A percentile compares a stretch with the other conserved stretches of the same genome.
Evolutionary conservation across 768 basidiomycete species (phyloP).

Genomic region (Trametes punicea): DNA sequence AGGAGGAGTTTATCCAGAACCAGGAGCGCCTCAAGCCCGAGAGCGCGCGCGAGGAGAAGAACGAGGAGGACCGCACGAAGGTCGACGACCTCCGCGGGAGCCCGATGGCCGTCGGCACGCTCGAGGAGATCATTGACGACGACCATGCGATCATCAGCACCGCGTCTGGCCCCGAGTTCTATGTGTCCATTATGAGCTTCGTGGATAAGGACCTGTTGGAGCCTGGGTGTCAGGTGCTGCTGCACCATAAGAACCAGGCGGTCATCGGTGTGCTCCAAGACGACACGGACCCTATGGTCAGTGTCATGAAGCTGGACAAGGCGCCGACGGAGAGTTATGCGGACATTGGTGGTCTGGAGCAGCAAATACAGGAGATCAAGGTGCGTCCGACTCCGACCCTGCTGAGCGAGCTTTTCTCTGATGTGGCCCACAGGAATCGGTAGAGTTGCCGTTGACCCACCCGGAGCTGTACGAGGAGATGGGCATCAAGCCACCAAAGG

Average conservation of each 20-base stretch:
- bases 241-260: slow-evolving; percentile 94
- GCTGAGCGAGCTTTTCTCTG: background rate
- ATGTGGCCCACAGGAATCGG: slow-evolving; percentile 70
- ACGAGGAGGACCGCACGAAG: slow-evolving; percentile 89
- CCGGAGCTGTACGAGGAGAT: slow-evolving; percentile 99
- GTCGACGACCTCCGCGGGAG: slow-evolving; percentile 94
- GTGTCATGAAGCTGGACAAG: slow-evolving; percentile 98
- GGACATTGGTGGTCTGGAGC: slow-evolving; percentile 95
- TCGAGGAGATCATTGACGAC: slow-evolving; percentile 98
- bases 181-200: slow-evolving; percentile 96
- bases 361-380: slow-evolving; percentile 99
- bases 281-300: slow-evolving; percentile 93
- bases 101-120: slow-evolving; percentile 96
- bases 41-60: slow-evolving; percentile 87
- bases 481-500: slow-evolving; percentile 99
- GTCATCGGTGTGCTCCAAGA: slow-evolving; percentile 96
- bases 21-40: slow-evolving; percentile 90
- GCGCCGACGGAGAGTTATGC: slow-evolving; percentile 99
- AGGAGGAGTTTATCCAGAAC: slow-evolving; percentile 92
- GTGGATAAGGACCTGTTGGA: slow-evolving; percentile 98
- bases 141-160: slow-evolving; percentile 99
- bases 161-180: slow-evolving; percentile 91
- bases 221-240: slow-evolving; percentile 89
- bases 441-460: slow-evolving; percentile 95
- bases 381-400: slow-evolving; percentile 37